Base-by-base conservation (phyloP, 1,139 yeast species). In the Nadsonia commutata region DNA sequence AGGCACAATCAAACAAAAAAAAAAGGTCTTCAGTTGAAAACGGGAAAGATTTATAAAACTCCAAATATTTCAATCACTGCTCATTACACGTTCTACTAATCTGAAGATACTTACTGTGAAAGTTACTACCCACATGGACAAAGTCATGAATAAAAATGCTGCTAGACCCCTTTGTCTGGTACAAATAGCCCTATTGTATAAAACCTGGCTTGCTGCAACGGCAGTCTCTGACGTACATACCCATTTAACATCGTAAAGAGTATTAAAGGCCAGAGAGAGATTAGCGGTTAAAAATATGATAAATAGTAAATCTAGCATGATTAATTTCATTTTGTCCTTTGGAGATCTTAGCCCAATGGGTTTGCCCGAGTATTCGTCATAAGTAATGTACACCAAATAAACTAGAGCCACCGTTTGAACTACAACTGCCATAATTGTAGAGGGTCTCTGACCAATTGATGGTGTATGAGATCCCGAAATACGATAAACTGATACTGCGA, bases 261-360 rank as follows among this genome's bases (percentile, higher is more conserved):
- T 80, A 57, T 85, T 80, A 63, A 86, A 86, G 1, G 95, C 76
- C 42, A 90, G 68, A 6, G 96, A 77, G 47, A 88, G 63, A 58
- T 86, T 88, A 1, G 96, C 95, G 41, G 94, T 77, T n/a, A 88
- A 78, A 56, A 88, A 83, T n/a, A 90, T 85, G 50, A 90, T 84
- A 60, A 90, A 85, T 33, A 88, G 64, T 41, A 88, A 66, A 57
- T 90, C 98, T 50, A 85, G 67, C 71, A 86, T 68, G 44, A 74
- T 70, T 46, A 86, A 71, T 54, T 85, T 71, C 70, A 88, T 74
- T 56, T 88, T 88, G 21, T 81, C 86, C 51, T 75, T 67, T 0
- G 95, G 94, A 50, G 83, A 77, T 50, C 97, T 71, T 42, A 88
- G 68, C 0, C 96, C 98, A 43, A 90, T 63, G 0, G 97, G 98